Conservation (phyloP, 2,329 filamentous ascomycete species). For the Corniculantispora saksenae region DNA sequence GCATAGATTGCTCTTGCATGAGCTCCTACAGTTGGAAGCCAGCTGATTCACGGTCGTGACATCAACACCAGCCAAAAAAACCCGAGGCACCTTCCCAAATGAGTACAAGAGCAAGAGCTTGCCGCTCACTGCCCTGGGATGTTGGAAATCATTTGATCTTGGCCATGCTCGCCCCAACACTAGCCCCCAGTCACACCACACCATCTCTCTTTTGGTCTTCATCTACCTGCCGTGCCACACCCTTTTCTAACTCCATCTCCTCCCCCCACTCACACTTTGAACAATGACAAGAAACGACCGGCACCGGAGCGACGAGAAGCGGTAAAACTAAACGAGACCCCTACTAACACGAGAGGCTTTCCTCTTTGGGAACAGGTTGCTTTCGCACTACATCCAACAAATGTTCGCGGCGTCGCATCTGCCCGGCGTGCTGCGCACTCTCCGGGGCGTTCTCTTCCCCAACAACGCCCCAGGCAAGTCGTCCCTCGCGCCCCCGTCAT, state of each 20-base stretch:
- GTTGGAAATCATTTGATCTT: not conserved
- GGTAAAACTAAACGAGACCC: slow-evolving; percentile 6
- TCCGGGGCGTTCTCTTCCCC: slow-evolving; percentile 81
- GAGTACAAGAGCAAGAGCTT: not conserved
- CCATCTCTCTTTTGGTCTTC: not conserved
- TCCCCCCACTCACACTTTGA: slow-evolving; percentile 2
- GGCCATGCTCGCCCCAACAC: not conserved
- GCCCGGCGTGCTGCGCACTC: slow-evolving; percentile 66
- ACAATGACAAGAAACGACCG: slow-evolving; percentile 11
- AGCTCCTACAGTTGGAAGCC: not conserved
- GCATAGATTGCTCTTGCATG: not conserved
- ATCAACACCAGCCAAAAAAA: not conserved
- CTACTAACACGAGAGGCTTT: slow-evolving; percentile 26
- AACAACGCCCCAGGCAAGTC: slow-evolving; percentile 73
- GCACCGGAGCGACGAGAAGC: slow-evolving; percentile 4
- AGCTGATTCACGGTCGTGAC: not conserved
- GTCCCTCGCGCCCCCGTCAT: slow-evolving; percentile 60
- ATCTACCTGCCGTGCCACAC: not conserved
- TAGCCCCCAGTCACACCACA: not conserved
- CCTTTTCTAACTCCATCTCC: not conserved
- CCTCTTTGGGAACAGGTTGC: slow-evolving; percentile 47
- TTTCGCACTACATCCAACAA: slow-evolving; percentile 58
- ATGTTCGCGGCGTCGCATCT: slow-evolving; percentile 65
- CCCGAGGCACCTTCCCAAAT: not conserved
- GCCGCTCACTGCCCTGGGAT: not conserved